phyloP scores from a whole-genome alignment of 495 filamentous ascomycete genomes.

The Emericellopsis terricola region DNA sequence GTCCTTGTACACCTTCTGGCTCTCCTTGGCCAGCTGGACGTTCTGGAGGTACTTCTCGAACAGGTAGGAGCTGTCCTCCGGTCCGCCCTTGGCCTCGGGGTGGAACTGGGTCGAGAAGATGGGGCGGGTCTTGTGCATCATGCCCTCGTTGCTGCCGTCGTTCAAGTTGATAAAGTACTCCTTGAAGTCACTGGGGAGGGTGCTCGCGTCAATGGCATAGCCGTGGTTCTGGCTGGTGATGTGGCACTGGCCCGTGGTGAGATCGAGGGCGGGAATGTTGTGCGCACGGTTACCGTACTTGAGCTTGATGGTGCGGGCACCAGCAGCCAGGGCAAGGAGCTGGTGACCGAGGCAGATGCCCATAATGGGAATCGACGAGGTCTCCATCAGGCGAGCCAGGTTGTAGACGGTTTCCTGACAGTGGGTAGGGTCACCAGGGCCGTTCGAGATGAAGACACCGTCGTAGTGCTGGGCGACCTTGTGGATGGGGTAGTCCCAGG shows the following conservation, averaged over 20 bases:
- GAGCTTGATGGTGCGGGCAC: constrained; percentile 78
- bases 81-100: constrained; percentile 91
- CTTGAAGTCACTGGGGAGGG: constrained; percentile 73
- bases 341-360: constrained; percentile 95
- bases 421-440: constrained; percentile 93
- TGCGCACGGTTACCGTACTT: constrained; percentile 96
- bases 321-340: constrained; percentile 64
- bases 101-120: constrained; percentile 99
- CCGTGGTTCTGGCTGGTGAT: constrained; percentile 98
- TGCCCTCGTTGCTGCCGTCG: constrained; percentile 84
- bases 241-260: constrained; percentile 92
- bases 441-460: constrained; percentile 95
- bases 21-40: constrained; percentile 74
- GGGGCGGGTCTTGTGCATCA: constrained; percentile 88
- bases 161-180: constrained; percentile 96
- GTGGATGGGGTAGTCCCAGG: constrained; percentile 92
- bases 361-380: constrained; percentile 79
- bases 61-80: constrained; percentile 80
- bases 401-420: constrained; percentile 87
- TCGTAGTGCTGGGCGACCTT: constrained; percentile 96
- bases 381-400: constrained; percentile 72
- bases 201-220: constrained; percentile 82
- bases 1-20: constrained; percentile 52
- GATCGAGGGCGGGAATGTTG: constrained; percentile 90
- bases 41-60: constrained; percentile 93